These are phyloP conservation scores for Clitocybe nebularis DNA, from an alignment of 1,284 basidiomycete genomes.

Conservation along the genomic window DNA sequence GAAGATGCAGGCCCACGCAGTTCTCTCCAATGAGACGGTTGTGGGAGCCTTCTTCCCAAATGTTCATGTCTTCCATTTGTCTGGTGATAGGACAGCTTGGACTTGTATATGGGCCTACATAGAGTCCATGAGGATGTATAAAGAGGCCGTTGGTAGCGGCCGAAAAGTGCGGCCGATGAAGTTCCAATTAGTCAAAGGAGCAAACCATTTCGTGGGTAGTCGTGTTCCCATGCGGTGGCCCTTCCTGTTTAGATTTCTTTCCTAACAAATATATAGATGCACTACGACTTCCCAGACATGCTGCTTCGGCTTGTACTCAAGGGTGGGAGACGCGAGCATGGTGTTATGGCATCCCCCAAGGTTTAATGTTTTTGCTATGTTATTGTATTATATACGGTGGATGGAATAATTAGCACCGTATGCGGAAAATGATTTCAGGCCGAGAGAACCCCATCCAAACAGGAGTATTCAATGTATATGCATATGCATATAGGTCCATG, in stretches of 20 bases:
- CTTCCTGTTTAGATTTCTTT: not conserved
- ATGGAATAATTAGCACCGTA: too few relatives aligned
- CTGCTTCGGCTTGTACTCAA: not conserved
- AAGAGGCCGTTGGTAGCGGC: slow-evolving; percentile 13
- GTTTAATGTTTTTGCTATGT: too few relatives aligned
- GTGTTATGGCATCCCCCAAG: too few relatives aligned
- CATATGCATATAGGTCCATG: not conserved
- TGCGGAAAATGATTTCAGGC: not conserved
- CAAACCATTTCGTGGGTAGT: slow-evolving; percentile 28
- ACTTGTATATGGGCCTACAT: slow-evolving; percentile 22
- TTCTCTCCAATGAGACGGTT: slow-evolving; percentile 21
- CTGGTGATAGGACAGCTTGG: slow-evolving; percentile 20
- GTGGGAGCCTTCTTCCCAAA: slow-evolving; percentile 21
- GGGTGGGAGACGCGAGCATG: not conserved
- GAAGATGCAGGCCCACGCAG: slow-evolving; percentile 16
- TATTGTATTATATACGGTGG: too few relatives aligned
- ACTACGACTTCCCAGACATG: not conserved
- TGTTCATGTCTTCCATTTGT: slow-evolving; percentile 19
- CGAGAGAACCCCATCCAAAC: not conserved
- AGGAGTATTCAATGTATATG: not conserved
- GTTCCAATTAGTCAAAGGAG: slow-evolving; percentile 22
- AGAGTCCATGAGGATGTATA: slow-evolving; percentile 18
- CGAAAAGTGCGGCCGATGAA: slow-evolving; percentile 14
- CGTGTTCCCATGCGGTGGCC: not conserved
- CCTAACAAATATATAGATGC: not conserved